Evolutionary conservation across 1,139 yeast species (phyloP), one percentile per base, ranked within the genome.

Genomic region (Nematodospora anomalae): DNA sequence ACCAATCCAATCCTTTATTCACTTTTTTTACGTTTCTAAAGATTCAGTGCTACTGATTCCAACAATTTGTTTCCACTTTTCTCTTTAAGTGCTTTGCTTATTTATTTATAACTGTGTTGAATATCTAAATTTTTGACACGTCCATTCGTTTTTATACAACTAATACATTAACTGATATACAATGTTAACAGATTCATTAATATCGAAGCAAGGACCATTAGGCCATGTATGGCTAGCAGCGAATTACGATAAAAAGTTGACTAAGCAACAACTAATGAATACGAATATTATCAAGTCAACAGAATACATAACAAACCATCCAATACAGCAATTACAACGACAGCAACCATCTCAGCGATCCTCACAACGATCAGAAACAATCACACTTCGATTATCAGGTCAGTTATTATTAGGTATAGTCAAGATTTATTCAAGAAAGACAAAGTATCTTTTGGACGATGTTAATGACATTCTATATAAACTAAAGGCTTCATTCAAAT

Each of bases 181-280:
- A 6, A 43, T 41, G 45, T 23, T 41, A 10, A 34, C 44, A 13
- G 46, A 42, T 10, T 31, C 49, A 12, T 33, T 45, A 21, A 43
- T 79, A 16, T 66, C 85, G 6, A 80, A 76, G 44, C 83, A 83
- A 54, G 94, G 95, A 3, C 95, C 96, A 2, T 66, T 89, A 50
- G 95, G 95, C 4, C 85, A 83, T 48, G 92, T 88, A 11, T 90
- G 97, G 97, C 72, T 90, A 37, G 97, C 97, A 3, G 92, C 96
- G 23, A 89, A 87, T 56, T 74, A 87, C 60, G 95, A 86, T 51
- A 79, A 82, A 52, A 85, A 84, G 50, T 72, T 90, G 32, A 75
- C 95, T 31, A 85, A 86, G 55, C 79, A 78, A 41, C 92, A 89
- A 54, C 73, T 85, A 34, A 64, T 88, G 36, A 80, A 76, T 51